Evolutionary conservation across 202 grass and related monocot species (phyloP).

Genomic region (Eragrostis tef): DNA sequence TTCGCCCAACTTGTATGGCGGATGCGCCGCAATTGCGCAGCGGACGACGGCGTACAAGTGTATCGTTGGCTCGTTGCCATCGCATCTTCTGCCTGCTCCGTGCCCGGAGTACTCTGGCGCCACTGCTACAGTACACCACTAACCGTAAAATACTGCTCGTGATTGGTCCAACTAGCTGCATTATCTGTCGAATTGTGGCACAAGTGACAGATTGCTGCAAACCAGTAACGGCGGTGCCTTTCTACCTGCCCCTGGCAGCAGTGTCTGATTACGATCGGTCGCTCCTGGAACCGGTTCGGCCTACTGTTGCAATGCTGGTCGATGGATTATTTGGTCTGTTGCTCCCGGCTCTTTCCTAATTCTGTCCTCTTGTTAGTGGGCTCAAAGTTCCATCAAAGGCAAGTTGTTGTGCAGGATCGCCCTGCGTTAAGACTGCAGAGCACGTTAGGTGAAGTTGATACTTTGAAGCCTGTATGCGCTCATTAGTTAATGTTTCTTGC

Average conservation of each 20-base stretch:
- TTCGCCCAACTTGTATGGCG: slow-evolving; percentile 30
- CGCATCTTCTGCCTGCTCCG: neutral
- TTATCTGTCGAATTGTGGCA: too few relatives aligned
- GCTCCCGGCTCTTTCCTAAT: neutral
- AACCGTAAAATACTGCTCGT: slow-evolving; percentile 26
- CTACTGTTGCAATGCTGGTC: neutral
- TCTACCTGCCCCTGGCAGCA: neutral
- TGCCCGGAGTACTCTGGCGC: neutral
- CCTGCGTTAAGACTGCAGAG: slow-evolving; percentile 23
- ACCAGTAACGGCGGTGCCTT: neutral
- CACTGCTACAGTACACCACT: neutral
- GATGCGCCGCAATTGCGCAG: slow-evolving; percentile 27
- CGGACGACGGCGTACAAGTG: neutral
- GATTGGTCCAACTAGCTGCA: neutral
- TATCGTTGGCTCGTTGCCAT: neutral
- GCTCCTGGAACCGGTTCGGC: neutral
- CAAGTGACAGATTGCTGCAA: neutral
- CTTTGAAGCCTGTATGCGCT: slow-evolving; percentile 24
- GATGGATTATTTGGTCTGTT: neutral
- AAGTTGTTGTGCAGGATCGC: slow-evolving; percentile 29
- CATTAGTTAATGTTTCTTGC: slow-evolving; percentile 52
- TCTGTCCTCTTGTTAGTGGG: slow-evolving; percentile 34
- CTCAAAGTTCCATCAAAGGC: slow-evolving; percentile 44
- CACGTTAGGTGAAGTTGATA: slow-evolving; percentile 45
- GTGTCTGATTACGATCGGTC: neutral